Base-by-base conservation (phyloP, 2,329 filamentous ascomycete species). In the Botrytis fragariae region DNA sequence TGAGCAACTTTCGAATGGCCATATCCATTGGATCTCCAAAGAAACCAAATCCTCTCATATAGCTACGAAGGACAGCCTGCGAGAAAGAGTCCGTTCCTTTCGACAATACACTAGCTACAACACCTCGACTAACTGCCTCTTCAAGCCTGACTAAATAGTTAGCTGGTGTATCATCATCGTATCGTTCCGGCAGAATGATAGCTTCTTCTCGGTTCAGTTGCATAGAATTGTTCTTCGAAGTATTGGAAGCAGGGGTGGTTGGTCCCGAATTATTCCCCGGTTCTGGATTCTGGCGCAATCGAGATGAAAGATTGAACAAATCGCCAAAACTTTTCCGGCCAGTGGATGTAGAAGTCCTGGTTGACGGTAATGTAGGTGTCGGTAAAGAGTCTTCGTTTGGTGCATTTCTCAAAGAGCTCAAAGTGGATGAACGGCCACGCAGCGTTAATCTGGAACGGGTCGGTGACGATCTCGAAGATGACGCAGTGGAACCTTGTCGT, bases 11-110 rank as follows among this genome's bases (percentile, higher is more conserved):
- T 54, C 96, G 91, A 76, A 98, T 91, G 2, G 95, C 93, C 94
- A 99, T 98, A 81, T 99, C 96, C 85, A 99, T 95, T 0, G 96
- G 96, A 78, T 98, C 95, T 42, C 94, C 95, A 79, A 98, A 98
- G 83, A 98, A 98, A 70, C 91, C 90, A 82, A 98, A 98, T 32
- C 92, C 92, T 71, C 95, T 90, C 92, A 98, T 98, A 80, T 97
- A 98, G 80, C 95, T 98, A 74, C 95, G 90, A 72, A 99, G 83
- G 4, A 97, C 94, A 1, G 93, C 90, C 74, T 91, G 89, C 64
- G 91, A 93, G 81, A 98, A 99, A 0, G 90, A 84, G 78, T 99
- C 95, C 3, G 89, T 89, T n/a, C 90, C 93, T 80, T 97, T 97
- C 29, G 94, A 95, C 39, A 99, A 84, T 25, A 93, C 90, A 64